Evolutionary conservation across 2,329 filamentous ascomycete genomes (phyloP), one percentile per base, ranked within the genome.

Genomic region (Aureobasidium sp.): DNA sequence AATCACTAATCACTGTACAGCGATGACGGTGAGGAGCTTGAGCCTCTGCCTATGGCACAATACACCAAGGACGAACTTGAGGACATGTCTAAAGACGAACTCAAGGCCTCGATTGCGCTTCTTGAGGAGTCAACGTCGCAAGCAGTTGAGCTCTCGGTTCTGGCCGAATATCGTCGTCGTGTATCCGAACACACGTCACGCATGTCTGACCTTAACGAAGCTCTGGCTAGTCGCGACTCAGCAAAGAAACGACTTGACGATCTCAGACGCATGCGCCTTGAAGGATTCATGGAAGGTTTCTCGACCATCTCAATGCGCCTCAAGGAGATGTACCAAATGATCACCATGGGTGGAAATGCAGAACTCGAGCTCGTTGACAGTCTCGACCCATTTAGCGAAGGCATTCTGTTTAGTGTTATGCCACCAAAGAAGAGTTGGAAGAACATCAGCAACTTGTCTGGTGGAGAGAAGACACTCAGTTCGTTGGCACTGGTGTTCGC

Each of bases 281-380:
- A 97, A 69, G 93, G 94, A 39, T 99, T 99, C 82, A 97, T 97
- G 92, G 91, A 95, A 72, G 94, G 95, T 42, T 97, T 99, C 79
- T 88, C 88, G 70, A 88, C 86, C 65, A 99, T 99, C 75, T 97
- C 93, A 1, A 81, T 97, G 27, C 89, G 93, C 0, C 82, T 99
- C 50, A 99, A 99, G 79, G 94, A 99, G 72, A 99, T 99, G 94
- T 99, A 99, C 78, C 94, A 99, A 74, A 97, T 99, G 92, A 99
- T 99, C 74, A 99, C 94, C 26, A 97, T 99, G 91, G 94, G 94
- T 65, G 94, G 94, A 62, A 99, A 99, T 70, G 94, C 94, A 0
- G 94, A 99, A 77, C 84, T 99, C 13, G 95, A 99, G 75, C 86
- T 99, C 27, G 94, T 99, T 44, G 94, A 99, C 78, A 93, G 88